Conservation (phyloP, 139 green algal genomes). For the Chlamydomonas sphaeroides region DNA sequence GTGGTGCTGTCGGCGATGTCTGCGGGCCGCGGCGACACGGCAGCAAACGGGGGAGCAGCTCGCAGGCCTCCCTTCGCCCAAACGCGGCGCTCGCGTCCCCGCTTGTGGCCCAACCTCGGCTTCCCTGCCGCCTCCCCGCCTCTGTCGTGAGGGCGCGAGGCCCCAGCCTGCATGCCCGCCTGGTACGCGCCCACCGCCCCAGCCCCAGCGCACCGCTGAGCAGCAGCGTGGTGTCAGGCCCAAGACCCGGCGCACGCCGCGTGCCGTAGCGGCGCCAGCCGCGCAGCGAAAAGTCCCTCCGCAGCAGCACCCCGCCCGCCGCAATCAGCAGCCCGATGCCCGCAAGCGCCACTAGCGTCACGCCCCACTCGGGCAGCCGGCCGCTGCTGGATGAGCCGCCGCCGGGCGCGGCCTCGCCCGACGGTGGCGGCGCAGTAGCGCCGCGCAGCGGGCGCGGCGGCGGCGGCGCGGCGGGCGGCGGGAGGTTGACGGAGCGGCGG, state of each 20-base stretch:
- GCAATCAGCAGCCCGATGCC: background rate
- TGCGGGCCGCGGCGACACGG: too few relatives aligned
- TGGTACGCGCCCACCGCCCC: too few relatives aligned
- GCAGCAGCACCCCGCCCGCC: background rate
- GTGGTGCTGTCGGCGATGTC: conserved; percentile 42
- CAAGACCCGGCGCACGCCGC: background rate
- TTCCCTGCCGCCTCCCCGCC: too few relatives aligned
- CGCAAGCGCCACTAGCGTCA: background rate
- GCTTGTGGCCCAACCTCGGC: too few relatives aligned
- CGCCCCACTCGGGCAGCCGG: background rate
- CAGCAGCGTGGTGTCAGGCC: conserved; percentile 24
- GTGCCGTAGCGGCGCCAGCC: background rate
- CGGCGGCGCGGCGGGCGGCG: background rate
- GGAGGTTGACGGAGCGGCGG: background rate
- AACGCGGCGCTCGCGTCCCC: too few relatives aligned
- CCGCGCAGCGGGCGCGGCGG: too few relatives aligned
- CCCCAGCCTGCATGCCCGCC: too few relatives aligned
- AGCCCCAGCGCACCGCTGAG: background rate
- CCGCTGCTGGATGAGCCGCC: too few relatives aligned
- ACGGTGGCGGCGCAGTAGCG: background rate
- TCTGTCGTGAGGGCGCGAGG: too few relatives aligned
- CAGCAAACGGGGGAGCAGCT: too few relatives aligned
- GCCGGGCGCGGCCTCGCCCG: background rate
- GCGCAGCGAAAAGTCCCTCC: background rate
- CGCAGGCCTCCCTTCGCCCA: too few relatives aligned